Base-by-base conservation (phyloP, 345 rosid genomes). In the thale cress (Arabidopsis thaliana) region DNA sequence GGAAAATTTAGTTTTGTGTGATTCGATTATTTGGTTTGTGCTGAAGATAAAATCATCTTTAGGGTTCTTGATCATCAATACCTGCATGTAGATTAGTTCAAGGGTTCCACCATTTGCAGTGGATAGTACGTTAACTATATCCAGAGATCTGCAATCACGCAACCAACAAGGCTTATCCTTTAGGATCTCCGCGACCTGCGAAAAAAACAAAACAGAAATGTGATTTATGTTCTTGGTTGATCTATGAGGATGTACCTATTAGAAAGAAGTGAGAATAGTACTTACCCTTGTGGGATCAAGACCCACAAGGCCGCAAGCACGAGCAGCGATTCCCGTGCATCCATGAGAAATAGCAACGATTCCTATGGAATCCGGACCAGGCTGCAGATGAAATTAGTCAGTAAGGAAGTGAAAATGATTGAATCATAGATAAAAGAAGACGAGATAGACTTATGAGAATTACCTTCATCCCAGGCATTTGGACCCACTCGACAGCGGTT, bases 351-450 rank as follows among this genome's bases (percentile, higher is more conserved):
- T 90, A 88, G 97, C 97, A 87, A 94, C 85, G 93, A 94, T 94
- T 94, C 98, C 97, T 79, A 89, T 90, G 92, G 98, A 94, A 94
- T 94, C 98, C 97, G 98, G 98, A 94, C 98, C 98, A 94, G 97
- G 98, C 98, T 94, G 87, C 83, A 81, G 34, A 59, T 42, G 55
- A 14, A 66, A 61, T n/a, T 50, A 61, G 53, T 69, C 16, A 69
- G 75, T 44, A 41, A 42, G 2, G 7, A 25, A 41, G 13, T 41
- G 11, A 41, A 48, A 7, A 30, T 56, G 48, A 34, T 20, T 60
- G 55, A 64, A 20, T n/a, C 67, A 16, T 61, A 13, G 34, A 46
- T 0, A 28, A 28, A 28, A 28, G 14, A 57, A 41, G 41, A 52
- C 8, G 2, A 59, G 42, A 10, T 41, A 70, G 25, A 40, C 30